Percentiles rank a stretch among this genome's conserved stretches.
Conservation (phyloP, 2,329 filamentous ascomycete species). For the Hymenoscyphus fructigenus region DNA sequence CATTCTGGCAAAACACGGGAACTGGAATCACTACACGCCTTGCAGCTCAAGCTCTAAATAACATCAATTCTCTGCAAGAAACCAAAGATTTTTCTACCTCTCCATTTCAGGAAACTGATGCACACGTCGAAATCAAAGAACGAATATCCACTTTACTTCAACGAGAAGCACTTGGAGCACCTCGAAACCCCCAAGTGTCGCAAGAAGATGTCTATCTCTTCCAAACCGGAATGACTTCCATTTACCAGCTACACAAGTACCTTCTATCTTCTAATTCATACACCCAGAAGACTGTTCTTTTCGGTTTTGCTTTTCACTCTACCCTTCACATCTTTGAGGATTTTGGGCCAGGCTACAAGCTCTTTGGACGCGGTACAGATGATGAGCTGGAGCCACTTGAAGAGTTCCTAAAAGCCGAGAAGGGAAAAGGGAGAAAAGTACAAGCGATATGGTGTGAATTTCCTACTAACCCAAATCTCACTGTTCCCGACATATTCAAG, state of each 20-base stretch:
- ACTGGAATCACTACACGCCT: constrained; percentile 47
- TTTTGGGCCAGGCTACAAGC: constrained; percentile 42
- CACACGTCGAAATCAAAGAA: constrained; percentile 41
- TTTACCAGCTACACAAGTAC: constrained; percentile 45
- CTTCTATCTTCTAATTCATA: constrained; percentile 37
- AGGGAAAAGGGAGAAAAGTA: constrained; percentile 38
- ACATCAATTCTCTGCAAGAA: constrained; percentile 39
- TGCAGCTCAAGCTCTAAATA: constrained; percentile 44
- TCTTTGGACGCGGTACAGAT: constrained; percentile 47
- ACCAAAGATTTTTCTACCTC: constrained; percentile 35
- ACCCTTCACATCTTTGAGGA: constrained; percentile 50
- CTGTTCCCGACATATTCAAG: constrained; percentile 42
- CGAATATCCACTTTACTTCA: constrained; percentile 45
- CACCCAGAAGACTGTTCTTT: constrained; percentile 41
- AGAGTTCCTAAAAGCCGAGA: constrained; percentile 41
- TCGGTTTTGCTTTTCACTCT: constrained; percentile 53
- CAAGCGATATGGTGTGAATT: constrained; percentile 52
- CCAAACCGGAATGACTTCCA: constrained; percentile 53
- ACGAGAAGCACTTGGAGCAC: constrained; percentile 37
- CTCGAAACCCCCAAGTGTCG: constrained; percentile 17
- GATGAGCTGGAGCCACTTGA: constrained; percentile 47
- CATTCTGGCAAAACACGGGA: constrained; percentile 48
- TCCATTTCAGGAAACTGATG: constrained; percentile 37
- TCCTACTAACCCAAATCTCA: constrained; percentile 47
- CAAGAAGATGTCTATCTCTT: constrained; percentile 52